phyloP scores from a whole-genome alignment of 2,329 filamentous ascomycete species.

The Xylogone sp. region DNA sequence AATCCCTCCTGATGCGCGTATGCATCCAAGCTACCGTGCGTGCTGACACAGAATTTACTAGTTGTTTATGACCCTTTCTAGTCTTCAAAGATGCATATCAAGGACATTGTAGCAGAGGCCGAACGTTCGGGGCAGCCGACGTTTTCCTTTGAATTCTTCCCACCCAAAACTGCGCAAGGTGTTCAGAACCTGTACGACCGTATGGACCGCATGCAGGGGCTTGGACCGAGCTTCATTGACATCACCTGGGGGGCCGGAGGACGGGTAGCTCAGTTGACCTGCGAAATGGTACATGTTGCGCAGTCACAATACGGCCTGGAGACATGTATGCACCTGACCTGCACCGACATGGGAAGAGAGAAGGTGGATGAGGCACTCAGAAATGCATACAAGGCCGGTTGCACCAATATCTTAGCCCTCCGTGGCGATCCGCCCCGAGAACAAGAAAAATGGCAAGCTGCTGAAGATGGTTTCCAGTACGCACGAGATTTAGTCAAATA shows the following conservation, averaged over 20 bases:
- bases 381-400: conserved; percentile 89
- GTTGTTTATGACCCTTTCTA: not conserved
- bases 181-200: conserved; percentile 99
- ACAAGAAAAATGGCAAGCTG: conserved; percentile 87
- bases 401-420: conserved; percentile 93
- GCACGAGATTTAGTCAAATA: conserved; percentile 80
- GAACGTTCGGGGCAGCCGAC: conserved; percentile 75
- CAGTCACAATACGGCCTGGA: conserved; percentile 94
- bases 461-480: conserved; percentile 84
- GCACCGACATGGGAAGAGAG: conserved; percentile 93
- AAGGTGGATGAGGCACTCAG: conserved; percentile 87
- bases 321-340: conserved; percentile 98
- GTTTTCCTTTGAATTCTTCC: conserved; percentile 99
- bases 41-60: not conserved
- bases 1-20: too few species aligned
- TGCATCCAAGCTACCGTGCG: too few species aligned
- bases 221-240: conserved; percentile 94
- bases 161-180: conserved; percentile 94
- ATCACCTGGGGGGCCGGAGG: conserved; percentile 98
- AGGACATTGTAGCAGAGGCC: conserved; percentile 81
- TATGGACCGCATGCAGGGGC: conserved; percentile 97
- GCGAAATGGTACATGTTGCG: conserved; percentile 95
- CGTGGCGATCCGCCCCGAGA: conserved; percentile 92
- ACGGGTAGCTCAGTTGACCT: conserved; percentile 84
- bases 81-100: conserved; percentile 79